These are phyloP conservation scores for Neofusicoccum laricinum DNA, from an alignment of 2,329 filamentous ascomycete species.

Conservation along the genomic window DNA sequence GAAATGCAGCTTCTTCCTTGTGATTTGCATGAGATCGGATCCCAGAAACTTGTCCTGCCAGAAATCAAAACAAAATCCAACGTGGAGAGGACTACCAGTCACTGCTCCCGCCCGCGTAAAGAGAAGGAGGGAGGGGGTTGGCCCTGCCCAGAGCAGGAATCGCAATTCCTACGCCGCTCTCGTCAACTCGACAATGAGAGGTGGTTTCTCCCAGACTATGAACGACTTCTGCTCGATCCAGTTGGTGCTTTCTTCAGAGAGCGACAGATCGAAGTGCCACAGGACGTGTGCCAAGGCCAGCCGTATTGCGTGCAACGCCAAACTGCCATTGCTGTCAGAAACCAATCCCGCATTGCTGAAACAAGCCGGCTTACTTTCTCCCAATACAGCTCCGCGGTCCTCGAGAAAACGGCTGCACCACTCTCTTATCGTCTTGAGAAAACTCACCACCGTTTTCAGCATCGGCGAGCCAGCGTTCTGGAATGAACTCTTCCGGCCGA, in stretches of 20 bases:
- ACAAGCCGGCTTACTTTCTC: slow-evolving; percentile 29
- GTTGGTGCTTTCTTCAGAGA: slow-evolving; percentile 32
- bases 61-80: too few relatives aligned
- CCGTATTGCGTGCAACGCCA: slow-evolving; percentile 41
- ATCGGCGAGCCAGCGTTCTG: slow-evolving; percentile 33
- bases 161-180: too few relatives aligned
- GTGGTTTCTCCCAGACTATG: slow-evolving; percentile 36
- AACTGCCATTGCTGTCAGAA: slow-evolving; percentile 22
- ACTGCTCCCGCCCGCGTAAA: too few relatives aligned
- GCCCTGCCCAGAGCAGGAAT: too few relatives aligned
- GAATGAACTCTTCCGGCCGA: slow-evolving; percentile 26
- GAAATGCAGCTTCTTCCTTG: too few relatives aligned
- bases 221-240: slow-evolving; percentile 31
- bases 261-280: background rate
- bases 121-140: too few relatives aligned
- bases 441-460: slow-evolving; percentile 21
- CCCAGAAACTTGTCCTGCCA: too few relatives aligned
- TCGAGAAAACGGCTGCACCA: slow-evolving; percentile 24
- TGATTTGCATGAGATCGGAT: too few relatives aligned
- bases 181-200: slow-evolving; percentile 24
- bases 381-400: slow-evolving; percentile 32
- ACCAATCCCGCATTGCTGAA: too few relatives aligned
- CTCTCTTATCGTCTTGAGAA: slow-evolving; percentile 23
- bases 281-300: slow-evolving; percentile 35
- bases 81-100: too few relatives aligned